phyloP scores from a whole-genome alignment of 2,329 filamentous ascomycete genomes.

The Phoma sp. region DNA sequence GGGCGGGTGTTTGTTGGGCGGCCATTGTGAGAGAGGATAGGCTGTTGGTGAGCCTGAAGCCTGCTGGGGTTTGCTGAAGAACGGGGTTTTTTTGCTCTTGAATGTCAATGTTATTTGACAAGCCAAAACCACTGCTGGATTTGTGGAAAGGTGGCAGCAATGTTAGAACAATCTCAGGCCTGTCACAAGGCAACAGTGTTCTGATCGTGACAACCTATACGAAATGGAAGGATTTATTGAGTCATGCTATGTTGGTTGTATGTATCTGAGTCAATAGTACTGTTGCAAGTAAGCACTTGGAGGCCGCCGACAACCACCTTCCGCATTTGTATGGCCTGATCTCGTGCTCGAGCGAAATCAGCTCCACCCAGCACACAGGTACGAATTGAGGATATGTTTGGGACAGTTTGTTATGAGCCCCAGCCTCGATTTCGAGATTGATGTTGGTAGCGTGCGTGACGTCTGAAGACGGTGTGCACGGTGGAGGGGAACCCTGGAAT shows the following conservation, averaged over 20 bases:
- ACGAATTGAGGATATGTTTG: too few relatives aligned
- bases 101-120: not conserved
- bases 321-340: constrained; percentile 5
- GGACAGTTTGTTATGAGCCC: not conserved
- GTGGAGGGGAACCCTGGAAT: not conserved
- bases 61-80: not conserved
- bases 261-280: not conserved
- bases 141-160: too few relatives aligned
- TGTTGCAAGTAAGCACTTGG: constrained; percentile 4
- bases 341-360: not conserved
- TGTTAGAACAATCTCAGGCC: too few relatives aligned
- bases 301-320: constrained; percentile 8
- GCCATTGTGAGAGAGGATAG: constrained; percentile 18
- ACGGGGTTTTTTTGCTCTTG: not conserved
- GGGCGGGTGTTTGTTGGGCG: constrained; percentile 23
- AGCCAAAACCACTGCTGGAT: too few relatives aligned
- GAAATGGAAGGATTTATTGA: not conserved
- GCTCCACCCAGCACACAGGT: not conserved
- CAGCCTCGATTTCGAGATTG: not conserved
- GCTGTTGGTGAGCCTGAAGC: not conserved
- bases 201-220: not conserved
- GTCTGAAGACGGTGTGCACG: not conserved
- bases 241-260: not conserved
- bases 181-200: too few relatives aligned
- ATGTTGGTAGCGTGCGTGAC: not conserved